Evolutionary conservation across 75 land plant species (phyloP).

Genomic region (Chamaecyparis obtusa): DNA sequence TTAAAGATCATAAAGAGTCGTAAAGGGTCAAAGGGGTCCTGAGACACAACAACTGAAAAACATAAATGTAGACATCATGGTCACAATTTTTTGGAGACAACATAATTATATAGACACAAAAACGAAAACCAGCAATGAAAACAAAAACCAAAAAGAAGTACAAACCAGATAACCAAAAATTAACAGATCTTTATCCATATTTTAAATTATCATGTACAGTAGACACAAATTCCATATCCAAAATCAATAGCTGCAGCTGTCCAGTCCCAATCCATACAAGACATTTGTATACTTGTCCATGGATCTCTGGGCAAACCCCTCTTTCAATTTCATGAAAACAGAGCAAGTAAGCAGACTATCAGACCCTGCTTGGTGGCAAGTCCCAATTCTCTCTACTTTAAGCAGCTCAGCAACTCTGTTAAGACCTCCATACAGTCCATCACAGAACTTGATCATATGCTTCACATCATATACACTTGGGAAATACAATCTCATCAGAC

Average conservation of each 20-base stretch:
- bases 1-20: too few species aligned
- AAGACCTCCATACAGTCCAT: slow-evolving; percentile 51
- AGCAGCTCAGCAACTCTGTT: slow-evolving; percentile 45
- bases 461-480: slow-evolving; percentile 62
- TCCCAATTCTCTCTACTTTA: slow-evolving; percentile 52
- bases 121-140: too few species aligned
- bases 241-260: slow-evolving; percentile 18
- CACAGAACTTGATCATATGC: slow-evolving; percentile 46
- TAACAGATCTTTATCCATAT: too few species aligned
- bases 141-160: too few species aligned
- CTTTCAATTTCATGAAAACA: slow-evolving; percentile 46
- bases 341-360: slow-evolving; percentile 63
- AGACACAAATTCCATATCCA: neutral
- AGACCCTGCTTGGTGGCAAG: slow-evolving; percentile 62
- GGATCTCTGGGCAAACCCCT: slow-evolving; percentile 46
- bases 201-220: neutral
- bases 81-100: too few species aligned
- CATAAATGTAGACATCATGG: too few species aligned
- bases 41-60: too few species aligned
- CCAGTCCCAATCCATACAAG: slow-evolving; percentile 57
- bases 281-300: slow-evolving; percentile 54
- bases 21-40: too few species aligned
- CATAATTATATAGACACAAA: too few species aligned
- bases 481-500: slow-evolving; percentile 31
- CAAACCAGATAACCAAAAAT: too few species aligned